Percentiles rank a stretch among this genome's conserved stretches.
phyloP scores from a whole-genome alignment of 768 basidiomycete genomes.

The Clavaria fumosa region DNA sequence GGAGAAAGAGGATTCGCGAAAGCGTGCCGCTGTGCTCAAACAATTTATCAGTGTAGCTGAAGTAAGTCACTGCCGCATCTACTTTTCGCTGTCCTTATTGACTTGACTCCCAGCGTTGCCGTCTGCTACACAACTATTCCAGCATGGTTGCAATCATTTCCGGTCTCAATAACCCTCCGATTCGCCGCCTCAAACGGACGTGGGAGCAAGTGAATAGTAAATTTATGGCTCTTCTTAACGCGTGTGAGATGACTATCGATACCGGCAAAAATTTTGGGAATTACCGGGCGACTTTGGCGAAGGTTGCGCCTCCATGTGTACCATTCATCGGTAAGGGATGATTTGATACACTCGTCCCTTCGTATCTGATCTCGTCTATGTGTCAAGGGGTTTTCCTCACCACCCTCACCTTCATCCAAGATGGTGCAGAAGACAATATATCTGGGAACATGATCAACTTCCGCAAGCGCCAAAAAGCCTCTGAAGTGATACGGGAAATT shows the following conservation, averaged over 20 bases:
- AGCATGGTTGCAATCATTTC: slow-evolving; percentile 95
- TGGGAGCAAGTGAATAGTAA: slow-evolving; percentile 80
- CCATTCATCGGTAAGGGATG: slow-evolving; percentile 75
- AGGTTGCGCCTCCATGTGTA: slow-evolving; percentile 82
- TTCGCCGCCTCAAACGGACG: slow-evolving; percentile 82
- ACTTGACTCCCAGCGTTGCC: slow-evolving; percentile 54
- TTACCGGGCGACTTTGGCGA: slow-evolving; percentile 72
- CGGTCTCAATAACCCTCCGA: slow-evolving; percentile 85
- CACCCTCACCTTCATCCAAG: slow-evolving; percentile 94
- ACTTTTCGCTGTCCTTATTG: slow-evolving; percentile 5
- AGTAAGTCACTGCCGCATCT: slow-evolving; percentile 30
- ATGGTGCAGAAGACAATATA: slow-evolving; percentile 81
- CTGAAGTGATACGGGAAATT: slow-evolving; percentile 95
- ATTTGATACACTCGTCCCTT: background rate
- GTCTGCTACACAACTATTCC: slow-evolving; percentile 82
- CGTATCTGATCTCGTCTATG: slow-evolving; percentile 1
- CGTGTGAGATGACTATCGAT: slow-evolving; percentile 82
- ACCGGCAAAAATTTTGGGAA: slow-evolving; percentile 90
- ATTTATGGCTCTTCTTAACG: slow-evolving; percentile 53
- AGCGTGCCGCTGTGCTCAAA: slow-evolving; percentile 69
- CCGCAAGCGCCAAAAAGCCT: slow-evolving; percentile 85
- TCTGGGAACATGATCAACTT: slow-evolving; percentile 80
- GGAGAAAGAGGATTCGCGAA: slow-evolving; percentile 64
- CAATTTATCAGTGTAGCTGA: slow-evolving; percentile 87
- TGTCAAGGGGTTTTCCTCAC: slow-evolving; percentile 95